Conservation (phyloP, 305 asterid species). For the Fraxinus paxiana region DNA sequence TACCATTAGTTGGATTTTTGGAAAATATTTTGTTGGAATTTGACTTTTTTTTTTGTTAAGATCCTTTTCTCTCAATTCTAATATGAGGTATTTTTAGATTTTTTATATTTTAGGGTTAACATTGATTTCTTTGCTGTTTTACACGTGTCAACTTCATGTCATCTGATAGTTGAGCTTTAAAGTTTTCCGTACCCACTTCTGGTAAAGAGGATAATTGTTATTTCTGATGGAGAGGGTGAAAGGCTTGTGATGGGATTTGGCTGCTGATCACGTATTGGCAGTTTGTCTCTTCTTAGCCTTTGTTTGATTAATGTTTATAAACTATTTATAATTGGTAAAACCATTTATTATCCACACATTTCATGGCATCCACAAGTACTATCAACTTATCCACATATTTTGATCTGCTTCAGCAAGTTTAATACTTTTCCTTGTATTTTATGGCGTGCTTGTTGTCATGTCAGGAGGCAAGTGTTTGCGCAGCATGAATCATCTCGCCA, state of each 20-base stretch:
- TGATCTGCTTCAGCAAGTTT: background rate
- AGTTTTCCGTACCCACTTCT: background rate
- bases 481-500: background rate
- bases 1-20: slow-evolving; percentile 7
- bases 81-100: background rate
- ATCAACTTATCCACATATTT: background rate
- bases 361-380: background rate
- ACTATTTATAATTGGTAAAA: background rate
- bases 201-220: background rate
- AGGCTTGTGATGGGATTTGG: background rate
- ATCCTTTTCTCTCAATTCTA: background rate
- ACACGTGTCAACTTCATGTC: background rate
- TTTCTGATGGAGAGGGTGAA: background rate
- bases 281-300: background rate
- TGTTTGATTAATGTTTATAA: background rate
- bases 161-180: background rate
- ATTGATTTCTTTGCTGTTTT: background rate
- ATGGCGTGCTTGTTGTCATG: background rate
- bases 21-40: background rate
- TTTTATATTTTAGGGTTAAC: background rate
- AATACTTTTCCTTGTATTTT: background rate
- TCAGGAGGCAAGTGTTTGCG: background rate
- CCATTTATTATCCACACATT: background rate
- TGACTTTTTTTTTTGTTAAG: background rate
- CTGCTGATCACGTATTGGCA: background rate